phyloP scores from a whole-genome alignment of 2,329 filamentous ascomycete species.

The Bipolaris cookei region DNA sequence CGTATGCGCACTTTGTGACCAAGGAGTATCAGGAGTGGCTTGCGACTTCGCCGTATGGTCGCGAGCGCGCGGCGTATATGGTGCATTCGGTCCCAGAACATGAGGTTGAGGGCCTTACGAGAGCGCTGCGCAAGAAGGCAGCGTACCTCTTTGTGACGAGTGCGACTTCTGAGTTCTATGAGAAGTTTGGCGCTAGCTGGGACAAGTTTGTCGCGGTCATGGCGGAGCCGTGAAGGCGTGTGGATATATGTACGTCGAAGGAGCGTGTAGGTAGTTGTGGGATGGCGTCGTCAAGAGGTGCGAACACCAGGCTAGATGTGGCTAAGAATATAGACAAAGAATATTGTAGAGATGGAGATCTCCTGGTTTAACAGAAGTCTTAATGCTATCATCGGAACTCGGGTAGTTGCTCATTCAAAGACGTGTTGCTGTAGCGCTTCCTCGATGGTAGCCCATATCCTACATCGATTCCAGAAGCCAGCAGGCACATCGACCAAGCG shows the following conservation, averaged over 20 bases:
- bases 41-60: slow-evolving; percentile 28
- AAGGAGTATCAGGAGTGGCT: slow-evolving; percentile 37
- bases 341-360: background rate
- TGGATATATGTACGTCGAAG: background rate
- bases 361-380: background rate
- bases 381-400: no score
- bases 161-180: slow-evolving; percentile 26
- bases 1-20: slow-evolving; percentile 25
- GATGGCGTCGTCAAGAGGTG: background rate
- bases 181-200: slow-evolving; percentile 34
- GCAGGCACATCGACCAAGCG: slow-evolving; percentile 21
- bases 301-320: background rate
- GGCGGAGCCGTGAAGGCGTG: slow-evolving; percentile 3
- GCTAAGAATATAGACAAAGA: background rate
- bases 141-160: slow-evolving; percentile 40
- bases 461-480: slow-evolving; percentile 35
- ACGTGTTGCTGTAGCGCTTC: slow-evolving; percentile 14
- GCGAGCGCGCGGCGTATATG: slow-evolving; percentile 33
- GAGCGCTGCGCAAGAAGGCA: slow-evolving; percentile 21
- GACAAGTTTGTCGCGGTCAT: slow-evolving; percentile 28
- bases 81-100: slow-evolving; percentile 33
- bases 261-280: background rate
- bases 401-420: background rate
- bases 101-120: slow-evolving; percentile 20
- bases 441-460: slow-evolving; percentile 36